Base-by-base conservation (phyloP, 495 filamentous ascomycete species). In the Trichoderma gamsii region DNA sequence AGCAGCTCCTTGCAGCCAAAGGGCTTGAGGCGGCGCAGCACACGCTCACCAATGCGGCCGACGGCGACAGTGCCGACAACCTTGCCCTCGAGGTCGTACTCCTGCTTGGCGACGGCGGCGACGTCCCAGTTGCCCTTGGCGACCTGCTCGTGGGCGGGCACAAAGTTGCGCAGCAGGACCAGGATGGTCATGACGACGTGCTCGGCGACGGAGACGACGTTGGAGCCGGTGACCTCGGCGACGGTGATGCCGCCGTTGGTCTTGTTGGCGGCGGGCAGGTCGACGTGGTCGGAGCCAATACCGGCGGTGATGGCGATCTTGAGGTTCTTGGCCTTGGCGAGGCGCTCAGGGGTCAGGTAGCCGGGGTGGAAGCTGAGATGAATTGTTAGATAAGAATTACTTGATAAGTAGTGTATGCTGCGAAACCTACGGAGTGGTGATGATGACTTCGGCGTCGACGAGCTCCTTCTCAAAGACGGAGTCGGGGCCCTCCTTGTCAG, bases 1-100 rank as follows among this genome's bases (percentile, higher is more conserved):
- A 99, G 86, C 49, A 99, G 86, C 86, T 99, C 95, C 88, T 97
- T 99, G 91, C 95, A 99, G 83, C 97, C 95, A 75, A 98, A 99
- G 70, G 93, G 81, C 86, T 93, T 96, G 52, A 99, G 88, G 73
- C 95, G 89, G 79, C 93, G 88, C 71, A 99, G 85, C 64, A 99
- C 95, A 81, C 95, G 94, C 87, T 99, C 94, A 75, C 95, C 95
- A 77, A 99, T 99, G 75, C 95, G 91, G 76, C 95, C 95, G 67
- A 97, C 93, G 73, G 92, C 95, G 41, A 99, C 95, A 77, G 95
- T 99, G 71, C 95, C 95, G 75, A 99, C 95, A 43, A 97, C 92
- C 87, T 99, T 99, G 84, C 85, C 82, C 87, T 99, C 95, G 67
- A 99, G 86, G 77, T 99, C 95, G 78, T 88, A 99, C 83, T 97